These are phyloP conservation scores for Globisporangium iwayamae DNA, from an alignment of 352 stramenopile genomes.

Conservation along the genomic window DNA sequence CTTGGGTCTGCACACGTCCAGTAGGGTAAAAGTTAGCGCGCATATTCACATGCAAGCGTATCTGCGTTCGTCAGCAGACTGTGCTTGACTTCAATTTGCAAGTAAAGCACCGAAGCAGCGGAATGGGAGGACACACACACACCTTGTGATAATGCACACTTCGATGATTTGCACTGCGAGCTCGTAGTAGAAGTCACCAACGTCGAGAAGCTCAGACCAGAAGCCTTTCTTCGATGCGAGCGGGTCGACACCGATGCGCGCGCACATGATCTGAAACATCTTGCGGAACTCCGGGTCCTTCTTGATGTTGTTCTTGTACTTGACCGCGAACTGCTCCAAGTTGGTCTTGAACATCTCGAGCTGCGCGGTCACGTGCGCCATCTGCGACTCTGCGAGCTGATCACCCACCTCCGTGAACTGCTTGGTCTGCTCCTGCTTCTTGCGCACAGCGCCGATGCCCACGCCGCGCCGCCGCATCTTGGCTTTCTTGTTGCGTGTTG, in stretches of 20 bases:
- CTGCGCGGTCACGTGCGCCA: slow-evolving; percentile 79
- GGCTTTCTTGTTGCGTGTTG: background rate
- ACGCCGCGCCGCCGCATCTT: slow-evolving; percentile 67
- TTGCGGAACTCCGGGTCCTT: slow-evolving; percentile 92
- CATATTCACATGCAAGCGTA: background rate
- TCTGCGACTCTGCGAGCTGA: slow-evolving; percentile 74
- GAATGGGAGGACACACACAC: background rate
- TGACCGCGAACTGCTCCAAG: slow-evolving; percentile 90
- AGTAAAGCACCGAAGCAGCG: background rate
- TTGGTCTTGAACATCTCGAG: slow-evolving; percentile 90
- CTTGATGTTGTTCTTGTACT: slow-evolving; percentile 95
- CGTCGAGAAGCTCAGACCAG: slow-evolving; percentile 95
- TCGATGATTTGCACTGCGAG: slow-evolving; percentile 99
- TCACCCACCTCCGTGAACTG: slow-evolving; percentile 84
- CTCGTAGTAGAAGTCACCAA: slow-evolving; percentile 99
- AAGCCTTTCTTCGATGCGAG: slow-evolving; percentile 97
- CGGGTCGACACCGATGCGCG: slow-evolving; percentile 96
- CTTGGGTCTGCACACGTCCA: slow-evolving; percentile 45
- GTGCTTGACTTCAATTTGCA: background rate
- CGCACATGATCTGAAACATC: slow-evolving; percentile 96
- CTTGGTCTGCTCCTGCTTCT: slow-evolving; percentile 86
- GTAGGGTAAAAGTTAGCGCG: background rate
- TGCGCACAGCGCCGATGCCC: slow-evolving; percentile 82
- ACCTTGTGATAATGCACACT: slow-evolving; percentile 93
- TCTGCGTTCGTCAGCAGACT: background rate